Conservation (phyloP, 2,329 filamentous ascomycete species). For the Pseudogymnoascus sp. region DNA sequence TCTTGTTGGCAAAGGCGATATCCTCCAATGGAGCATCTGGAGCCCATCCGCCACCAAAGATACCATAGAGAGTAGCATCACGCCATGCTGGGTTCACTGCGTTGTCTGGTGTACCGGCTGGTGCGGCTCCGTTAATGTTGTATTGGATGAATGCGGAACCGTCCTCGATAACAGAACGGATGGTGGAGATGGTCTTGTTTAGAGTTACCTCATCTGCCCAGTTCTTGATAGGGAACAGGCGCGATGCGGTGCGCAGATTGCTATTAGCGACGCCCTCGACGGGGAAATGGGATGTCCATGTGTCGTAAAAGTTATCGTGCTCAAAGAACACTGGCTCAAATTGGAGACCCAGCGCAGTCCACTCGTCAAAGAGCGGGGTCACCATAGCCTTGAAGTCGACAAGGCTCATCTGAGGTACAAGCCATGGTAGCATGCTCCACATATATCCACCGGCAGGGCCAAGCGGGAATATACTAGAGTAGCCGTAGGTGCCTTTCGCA, state of each 20-base stretch:
- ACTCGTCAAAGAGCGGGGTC: slow-evolving; percentile 33
- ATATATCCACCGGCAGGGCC: slow-evolving; percentile 22
- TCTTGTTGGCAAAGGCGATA: slow-evolving; percentile 23
- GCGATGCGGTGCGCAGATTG: slow-evolving; percentile 31
- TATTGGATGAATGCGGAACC: slow-evolving; percentile 28
- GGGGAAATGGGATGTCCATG: slow-evolving; percentile 34
- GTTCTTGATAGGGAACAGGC: slow-evolving; percentile 35
- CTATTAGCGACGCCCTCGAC: slow-evolving; percentile 28
- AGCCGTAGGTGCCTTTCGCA: slow-evolving; percentile 12
- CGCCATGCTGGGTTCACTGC: slow-evolving; percentile 19
- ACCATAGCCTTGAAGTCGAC: slow-evolving; percentile 24
- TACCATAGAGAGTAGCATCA: slow-evolving; percentile 7
- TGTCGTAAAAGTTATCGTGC: slow-evolving; percentile 13
- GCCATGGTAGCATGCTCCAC: slow-evolving; percentile 20
- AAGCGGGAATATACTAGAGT: slow-evolving; percentile 31
- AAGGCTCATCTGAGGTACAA: slow-evolving; percentile 18
- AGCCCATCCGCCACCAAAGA: slow-evolving; percentile 13
- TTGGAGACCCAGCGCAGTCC: slow-evolving; percentile 22
- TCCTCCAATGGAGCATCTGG: slow-evolving; percentile 18
- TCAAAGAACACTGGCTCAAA: slow-evolving; percentile 8
- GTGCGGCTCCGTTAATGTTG: slow-evolving; percentile 10
- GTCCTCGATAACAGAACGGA: slow-evolving; percentile 29
- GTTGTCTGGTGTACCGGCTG: slow-evolving; percentile 11
- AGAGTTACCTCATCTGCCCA: slow-evolving; percentile 27
- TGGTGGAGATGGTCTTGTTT: slow-evolving; percentile 23